phyloP scores from a whole-genome alignment of 75 land plant species.

The Chamaecyparis obtusa region DNA sequence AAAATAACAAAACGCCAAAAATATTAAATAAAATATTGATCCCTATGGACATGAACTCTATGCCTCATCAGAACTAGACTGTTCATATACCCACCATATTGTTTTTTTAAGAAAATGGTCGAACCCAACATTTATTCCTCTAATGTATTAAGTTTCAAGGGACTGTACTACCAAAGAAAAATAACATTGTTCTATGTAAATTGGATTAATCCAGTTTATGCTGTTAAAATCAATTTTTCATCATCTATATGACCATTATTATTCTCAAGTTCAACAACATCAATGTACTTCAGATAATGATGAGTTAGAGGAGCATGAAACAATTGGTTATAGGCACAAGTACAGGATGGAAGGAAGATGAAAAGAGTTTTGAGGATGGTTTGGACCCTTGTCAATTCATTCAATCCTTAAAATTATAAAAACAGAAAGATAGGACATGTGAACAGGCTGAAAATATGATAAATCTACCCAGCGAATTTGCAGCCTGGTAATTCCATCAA shows the following conservation, averaged over 20 bases:
- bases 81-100: not conserved
- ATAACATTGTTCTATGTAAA: not conserved
- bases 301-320: not conserved
- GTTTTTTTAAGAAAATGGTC: not conserved
- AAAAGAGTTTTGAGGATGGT: not conserved
- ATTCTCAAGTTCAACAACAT: not conserved
- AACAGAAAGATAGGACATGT: not conserved
- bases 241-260: not conserved
- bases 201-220: not conserved
- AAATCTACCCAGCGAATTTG: not conserved
- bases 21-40: not conserved
- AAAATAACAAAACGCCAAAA: not conserved
- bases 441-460: not conserved
- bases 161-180: not conserved
- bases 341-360: not conserved
- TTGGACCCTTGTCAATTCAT: not conserved
- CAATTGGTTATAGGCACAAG: not conserved
- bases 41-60: not conserved
- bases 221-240: not conserved
- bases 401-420: not conserved
- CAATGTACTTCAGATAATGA: not conserved
- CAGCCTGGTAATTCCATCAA: not conserved
- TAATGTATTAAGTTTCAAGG: not conserved
- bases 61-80: not conserved
- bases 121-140: not conserved